Base-by-base conservation (phyloP, 768 basidiomycete genomes). In the Leucosporidium scottii region DNA sequence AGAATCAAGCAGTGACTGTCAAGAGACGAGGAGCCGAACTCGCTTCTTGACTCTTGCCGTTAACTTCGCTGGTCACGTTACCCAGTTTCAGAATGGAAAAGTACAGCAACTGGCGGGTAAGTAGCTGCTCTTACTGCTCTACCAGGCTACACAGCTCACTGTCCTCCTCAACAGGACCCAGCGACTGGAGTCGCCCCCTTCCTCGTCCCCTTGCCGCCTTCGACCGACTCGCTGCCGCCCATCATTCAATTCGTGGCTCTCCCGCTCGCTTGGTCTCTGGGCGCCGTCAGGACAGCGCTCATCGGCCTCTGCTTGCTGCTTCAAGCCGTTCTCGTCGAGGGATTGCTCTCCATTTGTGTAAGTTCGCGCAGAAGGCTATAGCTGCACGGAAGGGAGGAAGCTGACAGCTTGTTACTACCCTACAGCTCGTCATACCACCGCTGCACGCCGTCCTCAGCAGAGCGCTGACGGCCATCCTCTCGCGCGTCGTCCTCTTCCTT, bases 101-200 rank as follows among this genome's bases (percentile, higher is more conserved):
- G 61, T 70, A 60, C 48, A 62, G 61, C 2, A 62, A 59, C 23
- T 70, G 68, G 66, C 48, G 66, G 27, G 65, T 66, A 21, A 49
- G 65, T 31, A 47, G 12, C 12, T 25, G 2, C 54, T 8, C 58
- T 6, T 1, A 27, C 6, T 23, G 20, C 4, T 44, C 17, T 25
- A 17, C 18, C n/a, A 23, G 6, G 18, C 34, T 34, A 39, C 18
- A 21, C 2, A 10, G 15, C 65, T 59, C 20, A 54, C 27, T 21
- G 25, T 27, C 59, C 21, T 4, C 21, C 34, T 23, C n/a, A 25
- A 10, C 54, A 66, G 58, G 70, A 72, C 36, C 47, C 47, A 0
- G 49, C 62, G 6, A 72, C 71, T 21, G 71, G 71, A 17, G 44
- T 72, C 9, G 63, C 64, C 5, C 71, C 71, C 25, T 69, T 72